Conservation (phyloP, 805 yeast species). For the Nematodospora valgi region DNA sequence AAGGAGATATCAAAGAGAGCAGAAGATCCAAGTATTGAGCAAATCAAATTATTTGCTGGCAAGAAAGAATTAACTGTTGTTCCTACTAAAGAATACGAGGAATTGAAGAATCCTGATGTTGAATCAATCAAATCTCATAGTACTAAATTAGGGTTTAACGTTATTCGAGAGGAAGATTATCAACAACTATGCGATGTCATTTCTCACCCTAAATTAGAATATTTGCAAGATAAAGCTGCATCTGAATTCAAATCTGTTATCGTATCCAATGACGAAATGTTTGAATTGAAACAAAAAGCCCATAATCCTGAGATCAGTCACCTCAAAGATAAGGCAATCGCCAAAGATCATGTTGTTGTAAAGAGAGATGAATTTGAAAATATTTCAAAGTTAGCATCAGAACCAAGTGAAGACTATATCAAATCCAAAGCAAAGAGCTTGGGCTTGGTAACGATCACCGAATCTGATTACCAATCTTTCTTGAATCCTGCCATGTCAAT, state of each 20-base stretch:
- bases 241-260: constrained; percentile 10
- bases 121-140: constrained; percentile 18
- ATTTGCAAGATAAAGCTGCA: constrained; percentile 19
- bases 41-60: constrained; percentile 16
- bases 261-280: constrained; percentile 13
- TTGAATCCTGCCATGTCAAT: constrained; percentile 3
- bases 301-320: constrained; percentile 19
- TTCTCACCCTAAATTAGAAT: constrained; percentile 23
- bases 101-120: constrained; percentile 16
- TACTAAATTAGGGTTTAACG: constrained; percentile 12
- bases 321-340: constrained; percentile 10
- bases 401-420: constrained; percentile 23
- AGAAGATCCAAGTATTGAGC: constrained; percentile 24
- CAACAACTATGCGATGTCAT: constrained; percentile 8
- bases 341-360: constrained; percentile 3
- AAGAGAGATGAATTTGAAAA: constrained; percentile 5
- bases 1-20: constrained; percentile 27
- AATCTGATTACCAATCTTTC: constrained; percentile 11
- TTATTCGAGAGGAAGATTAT: constrained; percentile 12
- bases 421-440: constrained; percentile 16
- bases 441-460: constrained; percentile 16
- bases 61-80: constrained; percentile 11
- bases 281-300: constrained; percentile 1
- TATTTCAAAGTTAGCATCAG: constrained; percentile 19
- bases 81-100: constrained; percentile 15